These are phyloP conservation scores for Fusarium tuaranense DNA, from an alignment of 2,329 filamentous ascomycete genomes.

Conservation along the genomic window DNA sequence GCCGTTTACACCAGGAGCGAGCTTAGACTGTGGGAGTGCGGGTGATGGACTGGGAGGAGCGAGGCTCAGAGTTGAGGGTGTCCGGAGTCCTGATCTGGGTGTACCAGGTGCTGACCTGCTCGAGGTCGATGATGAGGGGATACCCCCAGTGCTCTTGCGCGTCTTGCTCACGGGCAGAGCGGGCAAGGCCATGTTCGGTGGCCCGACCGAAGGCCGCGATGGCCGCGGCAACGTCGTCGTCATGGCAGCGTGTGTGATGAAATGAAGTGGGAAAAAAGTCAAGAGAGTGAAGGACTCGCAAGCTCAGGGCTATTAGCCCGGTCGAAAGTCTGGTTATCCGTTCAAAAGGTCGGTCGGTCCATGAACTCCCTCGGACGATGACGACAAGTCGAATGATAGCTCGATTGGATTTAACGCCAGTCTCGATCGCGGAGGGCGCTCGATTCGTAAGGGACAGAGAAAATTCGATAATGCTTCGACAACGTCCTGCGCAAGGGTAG, in stretches of 20 bases:
- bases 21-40: conserved; percentile 67
- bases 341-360: conserved; percentile 43
- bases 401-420: conserved; percentile 31
- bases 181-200: conserved; percentile 78
- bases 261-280: conserved; percentile 16
- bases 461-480: conserved; percentile 23
- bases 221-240: conserved; percentile 73
- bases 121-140: conserved; percentile 50
- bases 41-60: conserved; percentile 67
- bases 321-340: conserved; percentile 35
- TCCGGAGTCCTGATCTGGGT: conserved; percentile 69
- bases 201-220: conserved; percentile 75
- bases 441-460: conserved; percentile 3
- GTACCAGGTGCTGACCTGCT: conserved; percentile 59
- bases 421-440: conserved; percentile 7
- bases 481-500: conserved; percentile 25
- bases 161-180: conserved; percentile 80
- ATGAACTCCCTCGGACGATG: conserved; percentile 41
- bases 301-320: conserved; percentile 33
- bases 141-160: conserved; percentile 71
- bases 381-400: conserved; percentile 20
- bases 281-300: conserved; percentile 33
- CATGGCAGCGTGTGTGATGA: conserved; percentile 36
- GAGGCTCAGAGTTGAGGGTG: conserved; percentile 66
- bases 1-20: conserved; percentile 66